phyloP scores from a whole-genome alignment of 23 red algal species.

The Chondrus crispus region DNA sequence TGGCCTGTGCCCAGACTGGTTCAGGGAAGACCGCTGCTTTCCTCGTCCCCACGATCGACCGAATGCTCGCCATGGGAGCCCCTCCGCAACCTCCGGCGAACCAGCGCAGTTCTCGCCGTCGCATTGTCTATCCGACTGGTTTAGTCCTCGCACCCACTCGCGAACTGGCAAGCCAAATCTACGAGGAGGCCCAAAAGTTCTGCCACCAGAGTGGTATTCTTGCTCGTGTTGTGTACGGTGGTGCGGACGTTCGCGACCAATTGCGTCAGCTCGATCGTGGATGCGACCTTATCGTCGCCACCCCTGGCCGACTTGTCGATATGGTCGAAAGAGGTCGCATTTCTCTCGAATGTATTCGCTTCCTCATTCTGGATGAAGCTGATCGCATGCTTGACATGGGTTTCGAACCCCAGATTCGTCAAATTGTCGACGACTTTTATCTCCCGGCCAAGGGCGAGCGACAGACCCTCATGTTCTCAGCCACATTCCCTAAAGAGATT shows the following conservation, averaged over 20 bases:
- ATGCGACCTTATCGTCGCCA: slow-evolving; percentile 95
- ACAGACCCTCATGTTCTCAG: slow-evolving; percentile 98
- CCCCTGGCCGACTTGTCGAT: slow-evolving; percentile 93
- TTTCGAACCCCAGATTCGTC: slow-evolving; percentile 99
- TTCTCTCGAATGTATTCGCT: slow-evolving; percentile 73
- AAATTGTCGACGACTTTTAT: slow-evolving; percentile 83
- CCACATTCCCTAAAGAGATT: slow-evolving; percentile 97
- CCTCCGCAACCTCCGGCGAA: slow-evolving; percentile 51
- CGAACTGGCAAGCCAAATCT: slow-evolving; percentile 94
- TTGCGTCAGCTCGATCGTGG: slow-evolving; percentile 79
- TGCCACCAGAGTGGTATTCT: slow-evolving; percentile 84
- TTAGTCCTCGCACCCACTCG: slow-evolving; percentile 94
- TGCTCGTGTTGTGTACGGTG: slow-evolving; percentile 90
- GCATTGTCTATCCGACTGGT: slow-evolving; percentile 71
- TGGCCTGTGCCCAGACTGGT: slow-evolving; percentile 99
- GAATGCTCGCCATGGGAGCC: slow-evolving; percentile 85
- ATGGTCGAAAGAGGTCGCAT: slow-evolving; percentile 94
- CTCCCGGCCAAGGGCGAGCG: slow-evolving; percentile 80
- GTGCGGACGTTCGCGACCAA: slow-evolving; percentile 89
- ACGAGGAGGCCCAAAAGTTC: slow-evolving; percentile 92
- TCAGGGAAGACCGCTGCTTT: slow-evolving; percentile 99
- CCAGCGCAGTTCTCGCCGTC: slow-evolving; percentile 11
- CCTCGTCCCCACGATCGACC: slow-evolving; percentile 85
- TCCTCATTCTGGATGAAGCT: slow-evolving; percentile 96
- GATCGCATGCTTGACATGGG: slow-evolving; percentile 99